Evolutionary conservation across 2,329 filamentous ascomycete genomes (phyloP), one percentile per base, ranked within the genome.

Genomic region (Hypoxylon sp.): DNA sequence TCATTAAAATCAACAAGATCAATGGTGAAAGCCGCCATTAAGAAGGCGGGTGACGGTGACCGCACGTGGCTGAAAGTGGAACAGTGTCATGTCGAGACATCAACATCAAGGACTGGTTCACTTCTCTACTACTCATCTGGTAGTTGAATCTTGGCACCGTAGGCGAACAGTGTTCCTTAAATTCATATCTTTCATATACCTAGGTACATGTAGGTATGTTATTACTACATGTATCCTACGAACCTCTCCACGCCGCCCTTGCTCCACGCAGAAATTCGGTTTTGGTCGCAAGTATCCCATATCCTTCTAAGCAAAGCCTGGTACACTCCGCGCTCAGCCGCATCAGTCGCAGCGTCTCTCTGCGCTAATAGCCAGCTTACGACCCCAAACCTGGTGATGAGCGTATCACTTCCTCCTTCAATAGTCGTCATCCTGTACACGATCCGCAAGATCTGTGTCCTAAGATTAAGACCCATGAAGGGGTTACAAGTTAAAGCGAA

Each of bases 401-500:
- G 48, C 1, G 77, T 79, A 54, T 78, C 73, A 54, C 78, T 79
- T 5, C 77, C 78, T n/a, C 76, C 77, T 14, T 70, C 61, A 13
- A 79, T 76, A 19, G 60, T 67, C 10, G 74, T 73, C 14, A 73
- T 70, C 39, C 77, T 65, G 24, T 78, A 78, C 6, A 79, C 35
- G 24, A 77, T 72, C 39, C 76, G 69, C 37, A 77, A 60, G 10
- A 78, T 65, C 57, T 76, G 74, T 0, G 62, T 74, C 29, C 76
- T 72, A 8, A 79, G 73, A 37, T 67, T 70, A 4, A 65, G 67
- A 14, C 76, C 63, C 63, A 72, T 75, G 73, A 74, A 80, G 11
- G 72, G 76, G 37, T 76, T 74, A 54, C 75, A 60, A 0, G 75
- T 63, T 22, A 79, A 70, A 4, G 80, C 79, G 19, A 87, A 79